phyloP scores from a whole-genome alignment of 1,284 basidiomycete species.

The Microbotryum lychnidis-dioicae region DNA sequence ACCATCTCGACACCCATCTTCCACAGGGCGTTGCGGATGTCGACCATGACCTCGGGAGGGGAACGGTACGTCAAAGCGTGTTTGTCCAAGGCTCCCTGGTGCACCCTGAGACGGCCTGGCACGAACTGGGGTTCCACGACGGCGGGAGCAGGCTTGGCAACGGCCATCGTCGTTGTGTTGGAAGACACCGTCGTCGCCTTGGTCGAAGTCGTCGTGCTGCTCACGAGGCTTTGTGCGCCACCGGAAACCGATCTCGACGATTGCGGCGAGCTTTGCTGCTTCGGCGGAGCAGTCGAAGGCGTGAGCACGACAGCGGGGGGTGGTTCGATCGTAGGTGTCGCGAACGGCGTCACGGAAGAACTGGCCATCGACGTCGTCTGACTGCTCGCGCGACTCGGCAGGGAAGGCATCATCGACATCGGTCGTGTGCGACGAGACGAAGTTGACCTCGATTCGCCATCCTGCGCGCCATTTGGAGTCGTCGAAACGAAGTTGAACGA shows the following conservation, averaged over 20 bases:
- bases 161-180: slow-evolving; percentile 1
- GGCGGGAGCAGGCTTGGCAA: not conserved
- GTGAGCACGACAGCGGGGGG: slow-evolving; percentile 15
- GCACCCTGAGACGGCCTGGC: slow-evolving; percentile 54
- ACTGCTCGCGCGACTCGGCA: not conserved
- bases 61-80: slow-evolving; percentile 76
- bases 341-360: not conserved
- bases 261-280: slow-evolving; percentile 22
- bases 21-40: slow-evolving; percentile 68
- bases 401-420: not conserved
- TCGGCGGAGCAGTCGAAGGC: not conserved
- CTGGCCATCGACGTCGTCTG: not conserved
- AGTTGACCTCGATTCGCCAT: not conserved
- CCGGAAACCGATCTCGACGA: slow-evolving; percentile 36
- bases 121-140: not conserved
- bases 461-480: slow-evolving; percentile 32
- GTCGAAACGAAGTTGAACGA: not conserved
- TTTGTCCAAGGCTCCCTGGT: slow-evolving; percentile 88
- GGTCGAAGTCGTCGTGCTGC: slow-evolving; percentile 13
- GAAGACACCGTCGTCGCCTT: slow-evolving; percentile 16
- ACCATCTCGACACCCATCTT: slow-evolving; percentile 87
- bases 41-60: slow-evolving; percentile 78
- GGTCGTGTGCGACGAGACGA: not conserved
- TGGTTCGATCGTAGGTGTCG: not conserved
- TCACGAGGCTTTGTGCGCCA: slow-evolving; percentile 36